phyloP scores from a whole-genome alignment of 1,284 basidiomycete genomes.

The Cryptococcus sp. region DNA sequence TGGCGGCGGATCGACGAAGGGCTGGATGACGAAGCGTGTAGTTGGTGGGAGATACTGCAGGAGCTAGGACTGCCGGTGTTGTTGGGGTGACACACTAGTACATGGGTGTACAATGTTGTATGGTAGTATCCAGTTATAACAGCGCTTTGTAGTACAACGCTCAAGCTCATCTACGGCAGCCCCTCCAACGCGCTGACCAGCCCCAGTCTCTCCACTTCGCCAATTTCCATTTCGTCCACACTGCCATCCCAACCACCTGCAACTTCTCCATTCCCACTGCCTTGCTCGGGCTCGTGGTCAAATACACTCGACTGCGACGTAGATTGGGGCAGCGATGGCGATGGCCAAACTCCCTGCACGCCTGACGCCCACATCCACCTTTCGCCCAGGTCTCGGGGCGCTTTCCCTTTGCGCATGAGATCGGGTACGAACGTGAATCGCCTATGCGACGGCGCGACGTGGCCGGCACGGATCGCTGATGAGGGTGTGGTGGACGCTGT shows the following conservation, averaged over 20 bases:
- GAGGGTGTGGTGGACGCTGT: background rate
- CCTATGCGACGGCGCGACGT: slow-evolving; percentile 38
- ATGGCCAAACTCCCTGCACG: slow-evolving; percentile 17
- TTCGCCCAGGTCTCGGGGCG: slow-evolving; percentile 30
- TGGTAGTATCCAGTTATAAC: too few relatives aligned
- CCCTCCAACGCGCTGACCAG: slow-evolving; percentile 19
- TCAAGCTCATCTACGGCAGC: slow-evolving; percentile 1
- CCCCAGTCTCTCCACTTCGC: slow-evolving; percentile 16
- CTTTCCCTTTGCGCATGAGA: slow-evolving; percentile 27
- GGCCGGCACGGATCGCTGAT: slow-evolving; percentile 22
- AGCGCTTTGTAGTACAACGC: too few relatives aligned
- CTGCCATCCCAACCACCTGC: background rate
- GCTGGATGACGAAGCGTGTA: slow-evolving; percentile 33
- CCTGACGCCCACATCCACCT: slow-evolving; percentile 37
- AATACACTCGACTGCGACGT: background rate
- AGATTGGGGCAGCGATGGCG: background rate
- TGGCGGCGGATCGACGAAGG: slow-evolving; percentile 39
- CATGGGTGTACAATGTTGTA: too few relatives aligned
- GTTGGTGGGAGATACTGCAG: slow-evolving; percentile 33
- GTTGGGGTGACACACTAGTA: slow-evolving; percentile 12
- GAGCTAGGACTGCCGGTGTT: slow-evolving; percentile 37
- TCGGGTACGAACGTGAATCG: slow-evolving; percentile 27
- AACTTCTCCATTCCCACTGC: background rate
- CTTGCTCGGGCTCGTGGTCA: background rate
- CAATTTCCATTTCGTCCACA: slow-evolving; percentile 3